These are phyloP conservation scores for Xerophyta viscosa DNA, from an alignment of 106 monocot species.

Conservation along the genomic window DNA sequence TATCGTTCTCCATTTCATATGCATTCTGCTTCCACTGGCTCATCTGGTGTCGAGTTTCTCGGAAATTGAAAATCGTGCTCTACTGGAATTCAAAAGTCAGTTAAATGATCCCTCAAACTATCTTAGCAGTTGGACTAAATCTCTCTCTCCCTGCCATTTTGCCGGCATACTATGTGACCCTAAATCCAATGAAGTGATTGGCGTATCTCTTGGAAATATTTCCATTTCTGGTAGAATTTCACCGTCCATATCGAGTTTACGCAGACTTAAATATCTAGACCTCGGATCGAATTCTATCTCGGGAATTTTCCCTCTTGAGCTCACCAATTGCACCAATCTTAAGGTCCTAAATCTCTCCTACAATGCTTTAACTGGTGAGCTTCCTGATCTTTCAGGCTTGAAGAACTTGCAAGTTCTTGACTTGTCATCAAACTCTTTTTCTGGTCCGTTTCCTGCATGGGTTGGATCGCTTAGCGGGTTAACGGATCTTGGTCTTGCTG, in stretches of 20 bases:
- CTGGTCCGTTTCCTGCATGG: slow-evolving; percentile 62
- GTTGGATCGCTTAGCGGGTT: slow-evolving; percentile 38
- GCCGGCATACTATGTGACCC: slow-evolving; percentile 51
- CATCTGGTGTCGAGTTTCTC: slow-evolving; percentile 13
- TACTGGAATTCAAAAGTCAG: slow-evolving; percentile 46
- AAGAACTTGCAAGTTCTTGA: slow-evolving; percentile 46
- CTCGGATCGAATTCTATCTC: slow-evolving; percentile 40
- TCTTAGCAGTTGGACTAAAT: slow-evolving; percentile 43
- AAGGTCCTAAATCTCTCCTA: slow-evolving; percentile 54
- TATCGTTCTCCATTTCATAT: background rate
- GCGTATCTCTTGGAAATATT: slow-evolving; percentile 40
- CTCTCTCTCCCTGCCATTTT: slow-evolving; percentile 48
- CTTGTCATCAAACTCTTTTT: slow-evolving; percentile 42
- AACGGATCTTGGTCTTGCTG: slow-evolving; percentile 36
- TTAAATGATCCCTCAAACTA: slow-evolving; percentile 50
- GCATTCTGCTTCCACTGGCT: background rate
- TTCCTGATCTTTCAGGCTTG: slow-evolving; percentile 61
- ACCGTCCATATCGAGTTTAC: slow-evolving; percentile 30
- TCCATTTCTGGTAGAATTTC: slow-evolving; percentile 66
- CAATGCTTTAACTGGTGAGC: slow-evolving; percentile 36
- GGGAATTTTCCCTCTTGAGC: slow-evolving; percentile 37
- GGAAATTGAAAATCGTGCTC: slow-evolving; percentile 29
- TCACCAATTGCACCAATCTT: slow-evolving; percentile 42
- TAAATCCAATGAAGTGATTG: slow-evolving; percentile 30
- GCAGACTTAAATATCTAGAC: slow-evolving; percentile 17